Conservation (phyloP, 192 early-diverging fungal genomes). For the Coemansia sp. region DNA sequence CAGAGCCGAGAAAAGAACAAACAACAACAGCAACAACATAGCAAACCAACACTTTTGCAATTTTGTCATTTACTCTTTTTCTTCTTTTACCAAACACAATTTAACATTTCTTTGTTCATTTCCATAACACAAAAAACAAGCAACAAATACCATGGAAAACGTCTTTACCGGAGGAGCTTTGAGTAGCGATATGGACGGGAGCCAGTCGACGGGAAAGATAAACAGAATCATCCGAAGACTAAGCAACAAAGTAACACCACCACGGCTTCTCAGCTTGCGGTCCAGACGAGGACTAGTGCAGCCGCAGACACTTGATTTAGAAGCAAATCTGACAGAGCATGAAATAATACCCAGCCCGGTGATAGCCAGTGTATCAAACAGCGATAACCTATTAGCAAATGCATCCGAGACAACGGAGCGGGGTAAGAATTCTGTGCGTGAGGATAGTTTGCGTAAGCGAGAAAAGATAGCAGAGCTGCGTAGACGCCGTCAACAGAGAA, state of each 20-base stretch:
- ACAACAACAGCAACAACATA: too few relatives aligned
- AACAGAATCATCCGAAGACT: slow-evolving; percentile 25
- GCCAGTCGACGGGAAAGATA: slow-evolving; percentile 23
- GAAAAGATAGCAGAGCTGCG: slow-evolving; percentile 47
- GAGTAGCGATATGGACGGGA: background rate
- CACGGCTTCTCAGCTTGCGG: slow-evolving; percentile 20
- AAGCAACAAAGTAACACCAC: slow-evolving; percentile 23
- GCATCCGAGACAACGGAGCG: background rate
- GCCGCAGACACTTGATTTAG: slow-evolving; percentile 14
- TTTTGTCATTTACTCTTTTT: too few relatives aligned
- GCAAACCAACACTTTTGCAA: too few relatives aligned
- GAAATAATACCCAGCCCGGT: background rate
- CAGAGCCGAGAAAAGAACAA: too few relatives aligned
- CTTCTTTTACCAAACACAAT: background rate
- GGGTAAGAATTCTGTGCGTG: slow-evolving; percentile 15
- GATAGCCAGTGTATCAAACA: background rate
- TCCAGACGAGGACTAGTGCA: slow-evolving; percentile 24
- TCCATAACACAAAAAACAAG: background rate
- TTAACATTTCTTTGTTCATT: background rate
- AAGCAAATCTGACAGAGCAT: background rate
- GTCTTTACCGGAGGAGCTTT: background rate
- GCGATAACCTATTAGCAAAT: background rate
- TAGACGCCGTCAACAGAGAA: slow-evolving; percentile 19
- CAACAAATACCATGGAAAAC: background rate
- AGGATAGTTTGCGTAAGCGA: slow-evolving; percentile 33